Evolutionary conservation across 768 basidiomycete species (phyloP), one percentile per base, ranked within the genome.

Genomic region (Asterophora lycoperdoides): DNA sequence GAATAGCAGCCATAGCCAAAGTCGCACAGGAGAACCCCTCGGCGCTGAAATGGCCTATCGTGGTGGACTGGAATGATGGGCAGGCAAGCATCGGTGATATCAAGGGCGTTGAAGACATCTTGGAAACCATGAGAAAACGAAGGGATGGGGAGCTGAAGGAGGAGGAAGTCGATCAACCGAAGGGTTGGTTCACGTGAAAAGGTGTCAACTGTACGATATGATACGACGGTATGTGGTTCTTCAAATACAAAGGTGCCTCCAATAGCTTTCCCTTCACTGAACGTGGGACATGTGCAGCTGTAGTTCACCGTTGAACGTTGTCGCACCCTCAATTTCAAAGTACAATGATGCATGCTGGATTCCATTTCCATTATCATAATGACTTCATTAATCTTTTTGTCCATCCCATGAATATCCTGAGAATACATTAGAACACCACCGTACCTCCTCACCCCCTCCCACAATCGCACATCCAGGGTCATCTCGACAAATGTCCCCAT

Each of bases 371-470:
- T n/a, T n/a, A n/a, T n/a, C n/a, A n/a, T n/a, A n/a, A n/a, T n/a
- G n/a, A n/a, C n/a, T 46, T 17, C 15, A 39, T 60, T 35, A 61
- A 32, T 32, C 30, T 20, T 45, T 64, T 55, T 85, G 78, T 2
- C 85, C 88, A 60, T 91, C 89, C 86, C 86, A 91, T 17, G 68
- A 70, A 65, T 86, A 89, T n/a, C 69, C 76, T 19, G 68, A 65
- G 58, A 89, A 86, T 17, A 77, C 53, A 68, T 91, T 86, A 14
- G 68, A 66, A 75, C 78, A 87, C 85, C 87, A 95, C 59, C 77
- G 73, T 48, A 88, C 68, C 61, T 89, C 86, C 6, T 69, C 71
- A 18, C 69, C 71, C 9, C 72, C 68, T 14, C 73, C 72, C 15
- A 47, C 55, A 41, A 76, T 68, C 38, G 66, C 57, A 46, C 64